Conservation (phyloP, 192 early-diverging fungal species). For the Backusella luteola region DNA sequence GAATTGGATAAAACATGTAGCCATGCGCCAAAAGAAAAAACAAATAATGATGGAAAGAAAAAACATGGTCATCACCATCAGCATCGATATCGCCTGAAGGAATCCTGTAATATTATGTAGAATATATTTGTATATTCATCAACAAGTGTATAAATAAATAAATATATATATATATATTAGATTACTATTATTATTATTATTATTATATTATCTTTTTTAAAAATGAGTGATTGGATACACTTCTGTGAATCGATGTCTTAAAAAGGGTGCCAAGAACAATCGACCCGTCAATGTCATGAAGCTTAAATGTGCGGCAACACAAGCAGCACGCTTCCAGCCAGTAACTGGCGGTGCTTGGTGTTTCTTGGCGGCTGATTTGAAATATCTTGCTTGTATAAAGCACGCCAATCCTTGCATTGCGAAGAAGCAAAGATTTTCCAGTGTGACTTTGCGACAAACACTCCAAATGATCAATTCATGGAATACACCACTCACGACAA, state of each 20-base stretch:
- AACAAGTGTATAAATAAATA: background rate
- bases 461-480: slow-evolving; percentile 6
- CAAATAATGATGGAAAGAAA: background rate
- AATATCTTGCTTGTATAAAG: background rate
- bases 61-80: background rate
- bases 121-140: background rate
- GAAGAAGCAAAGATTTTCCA: slow-evolving; percentile 10
- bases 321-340: background rate
- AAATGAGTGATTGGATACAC: background rate
- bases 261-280: slow-evolving; percentile 11
- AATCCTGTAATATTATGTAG: background rate
- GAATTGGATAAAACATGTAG: background rate
- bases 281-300: slow-evolving; percentile 2
- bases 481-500: slow-evolving; percentile 3
- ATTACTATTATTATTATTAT: background rate
- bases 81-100: background rate
- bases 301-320: background rate
- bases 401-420: background rate
- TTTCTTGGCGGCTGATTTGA: background rate
- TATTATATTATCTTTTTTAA: background rate
- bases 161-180: too few species aligned
- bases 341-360: background rate
- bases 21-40: background rate
- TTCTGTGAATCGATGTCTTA: slow-evolving; percentile 6
- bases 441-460: background rate